Base-by-base conservation (phyloP, 495 filamentous ascomycete species). In the Endocarpon pusillum region DNA sequence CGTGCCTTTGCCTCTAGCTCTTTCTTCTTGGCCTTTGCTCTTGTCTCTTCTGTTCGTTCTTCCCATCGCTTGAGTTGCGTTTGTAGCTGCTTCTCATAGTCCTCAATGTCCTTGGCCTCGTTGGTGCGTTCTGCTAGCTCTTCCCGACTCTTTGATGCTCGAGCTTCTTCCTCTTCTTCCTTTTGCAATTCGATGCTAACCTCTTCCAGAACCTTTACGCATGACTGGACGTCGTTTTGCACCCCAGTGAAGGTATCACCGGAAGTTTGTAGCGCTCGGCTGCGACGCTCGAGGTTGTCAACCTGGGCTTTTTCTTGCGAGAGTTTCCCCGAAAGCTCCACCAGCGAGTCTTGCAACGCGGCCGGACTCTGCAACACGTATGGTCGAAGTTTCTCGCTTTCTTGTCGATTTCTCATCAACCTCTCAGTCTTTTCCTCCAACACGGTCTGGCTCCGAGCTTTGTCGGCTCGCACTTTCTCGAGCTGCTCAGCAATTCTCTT, bases 311-410 rank as follows among this genome's bases (percentile, higher is more conserved):
- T 87, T 42, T 96, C 85, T 14, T 60, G 58, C 37, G 64, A 61
- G 12, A 96, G 60, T 19, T 69, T 78, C 49, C 79, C 76, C 33
- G 69, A 81, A 25, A 96, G 62, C 32, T 94, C 83, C 4, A 75
- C 69, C 24, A 97, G 56, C n/a, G 74, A 71, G 12, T 76, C 64
- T 49, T 94, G 83, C 4, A 97, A 60, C 10, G 74, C 79, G 11
- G 73, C 73, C 0, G 87, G 84, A 29, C 75, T 83, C 46, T 94
- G 83, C 36, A 85, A 67, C 2, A 86, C 85, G 51, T 96, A 97
- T 9, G 89, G 87, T 33, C 78, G 67, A 22, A 97, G 64, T 54
- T 94, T 94, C 30, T 76, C 70, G 15, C 77, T 78, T 42, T 96
- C 89, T 47, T 86, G 78, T 46, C 65, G 59, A 11, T 62, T 64